Percentiles rank a stretch among this genome's conserved stretches.
phyloP scores from a whole-genome alignment of 116 monocot genomes.

The Posidonia oceanica region DNA sequence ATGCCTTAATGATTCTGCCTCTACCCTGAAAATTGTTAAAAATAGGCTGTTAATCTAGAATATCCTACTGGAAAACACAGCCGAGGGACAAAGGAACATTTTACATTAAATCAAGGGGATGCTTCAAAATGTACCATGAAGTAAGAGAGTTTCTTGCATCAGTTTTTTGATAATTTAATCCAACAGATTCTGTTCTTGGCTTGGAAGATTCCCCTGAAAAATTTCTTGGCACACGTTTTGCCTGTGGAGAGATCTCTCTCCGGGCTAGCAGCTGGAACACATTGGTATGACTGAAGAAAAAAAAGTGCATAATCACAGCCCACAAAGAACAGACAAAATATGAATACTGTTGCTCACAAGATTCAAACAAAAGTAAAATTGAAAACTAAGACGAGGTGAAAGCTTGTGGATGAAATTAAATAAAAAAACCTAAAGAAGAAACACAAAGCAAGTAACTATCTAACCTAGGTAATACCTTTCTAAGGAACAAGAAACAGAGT shows the following conservation, averaged over 20 bases:
- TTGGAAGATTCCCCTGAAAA: slow-evolving; percentile 19
- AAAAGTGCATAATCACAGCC: neutral
- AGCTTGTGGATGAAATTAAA: too few relatives aligned
- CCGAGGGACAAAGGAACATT: too few relatives aligned
- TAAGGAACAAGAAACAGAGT: too few relatives aligned
- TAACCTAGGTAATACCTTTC: too few relatives aligned
- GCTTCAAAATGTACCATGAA: slow-evolving; percentile 46
- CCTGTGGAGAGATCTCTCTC: slow-evolving; percentile 65
- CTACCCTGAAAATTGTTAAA: slow-evolving; percentile 32
- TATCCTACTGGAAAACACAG: neutral
- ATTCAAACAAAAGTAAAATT: neutral
- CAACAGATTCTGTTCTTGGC: slow-evolving; percentile 10
- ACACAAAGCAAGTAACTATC: too few relatives aligned
- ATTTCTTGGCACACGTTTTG: slow-evolving; percentile 34
- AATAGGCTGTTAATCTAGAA: neutral
- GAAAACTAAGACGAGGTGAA: too few relatives aligned
- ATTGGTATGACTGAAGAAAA: slow-evolving; percentile 20
- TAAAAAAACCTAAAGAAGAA: too few relatives aligned
- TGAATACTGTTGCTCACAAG: neutral
- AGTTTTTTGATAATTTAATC: slow-evolving; percentile 20
- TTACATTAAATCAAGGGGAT: neutral
- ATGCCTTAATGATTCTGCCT: slow-evolving; percentile 58
- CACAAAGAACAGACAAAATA: neutral
- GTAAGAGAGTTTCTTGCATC: slow-evolving; percentile 51
- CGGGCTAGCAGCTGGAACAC: slow-evolving; percentile 44